These are phyloP conservation scores for Posidonia oceanica DNA, from an alignment of 116 monocot species.

Conservation along the genomic window DNA sequence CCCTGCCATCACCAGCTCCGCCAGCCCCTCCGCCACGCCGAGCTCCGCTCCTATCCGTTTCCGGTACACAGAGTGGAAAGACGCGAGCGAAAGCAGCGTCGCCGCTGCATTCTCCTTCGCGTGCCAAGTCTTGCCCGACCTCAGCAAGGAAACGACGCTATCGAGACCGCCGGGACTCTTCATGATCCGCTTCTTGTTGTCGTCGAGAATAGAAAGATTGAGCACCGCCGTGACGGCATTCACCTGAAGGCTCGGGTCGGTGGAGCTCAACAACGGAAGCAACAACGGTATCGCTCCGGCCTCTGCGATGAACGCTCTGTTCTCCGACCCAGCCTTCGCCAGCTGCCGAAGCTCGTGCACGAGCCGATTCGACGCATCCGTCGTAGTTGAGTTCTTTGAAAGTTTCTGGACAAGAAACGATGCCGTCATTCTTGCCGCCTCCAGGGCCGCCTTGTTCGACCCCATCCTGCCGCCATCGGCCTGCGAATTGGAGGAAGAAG, in stretches of 20 bases:
- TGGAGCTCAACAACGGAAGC: constrained; percentile 37
- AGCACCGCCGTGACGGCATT: constrained; percentile 73
- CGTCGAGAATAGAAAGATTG: constrained; percentile 75
- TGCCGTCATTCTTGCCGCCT: constrained; percentile 74
- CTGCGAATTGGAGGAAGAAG: background rate
- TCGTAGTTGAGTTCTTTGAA: constrained; percentile 1
- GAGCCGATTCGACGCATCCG: constrained; percentile 43
- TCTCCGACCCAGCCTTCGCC: constrained; percentile 41
- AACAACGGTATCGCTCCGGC: constrained; percentile 73
- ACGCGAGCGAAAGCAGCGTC: constrained; percentile 45
- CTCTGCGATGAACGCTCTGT: constrained; percentile 54
- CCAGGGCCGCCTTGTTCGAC: constrained; percentile 43
- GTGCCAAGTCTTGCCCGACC: constrained; percentile 48
- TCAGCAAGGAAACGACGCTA: constrained; percentile 36
- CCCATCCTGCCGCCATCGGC: background rate
- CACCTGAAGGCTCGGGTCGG: constrained; percentile 43
- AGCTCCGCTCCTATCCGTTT: constrained; percentile 38
- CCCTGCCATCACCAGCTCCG: constrained; percentile 32
- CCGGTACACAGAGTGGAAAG: constrained; percentile 42
- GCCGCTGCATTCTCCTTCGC: constrained; percentile 83
- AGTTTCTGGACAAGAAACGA: constrained; percentile 53
- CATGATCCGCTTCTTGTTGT: constrained; percentile 74
- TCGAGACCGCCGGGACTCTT: constrained; percentile 50
- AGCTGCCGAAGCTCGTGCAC: constrained; percentile 79
- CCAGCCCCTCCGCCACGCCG: constrained; percentile 29